Conservation (phyloP, 164 flowering plant species). For the Pachysandra terminalis region DNA sequence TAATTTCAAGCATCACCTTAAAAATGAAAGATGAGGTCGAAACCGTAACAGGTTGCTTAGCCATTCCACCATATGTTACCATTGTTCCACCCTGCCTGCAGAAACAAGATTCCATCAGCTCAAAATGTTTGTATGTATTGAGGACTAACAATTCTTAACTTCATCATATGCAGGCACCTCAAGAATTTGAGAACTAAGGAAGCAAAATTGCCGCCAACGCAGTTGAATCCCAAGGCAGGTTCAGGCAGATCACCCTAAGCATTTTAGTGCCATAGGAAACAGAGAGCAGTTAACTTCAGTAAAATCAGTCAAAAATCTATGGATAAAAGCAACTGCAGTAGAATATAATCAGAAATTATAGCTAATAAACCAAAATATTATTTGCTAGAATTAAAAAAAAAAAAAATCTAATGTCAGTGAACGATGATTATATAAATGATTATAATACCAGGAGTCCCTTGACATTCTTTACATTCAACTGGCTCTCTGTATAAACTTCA, state of each 20-base stretch:
- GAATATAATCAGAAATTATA: constrained; percentile 3
- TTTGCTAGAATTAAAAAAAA: neutral
- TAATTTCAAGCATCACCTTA: constrained; percentile 49
- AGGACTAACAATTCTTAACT: neutral
- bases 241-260: constrained; percentile 64
- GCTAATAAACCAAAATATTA: neutral
- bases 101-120: constrained; percentile 9
- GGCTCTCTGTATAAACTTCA: constrained; percentile 78
- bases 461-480: constrained; percentile 71
- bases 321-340: neutral
- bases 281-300: neutral
- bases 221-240: constrained; percentile 86
- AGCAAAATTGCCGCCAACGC: constrained; percentile 94
- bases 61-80: constrained; percentile 99
- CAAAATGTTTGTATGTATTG: neutral
- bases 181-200: constrained; percentile 79
- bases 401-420: neutral
- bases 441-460: constrained; percentile 73
- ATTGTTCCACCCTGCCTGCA: constrained; percentile 92
- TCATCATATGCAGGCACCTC: constrained; percentile 37
- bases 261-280: constrained; percentile 9
- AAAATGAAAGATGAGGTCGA: constrained; percentile 94
- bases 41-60: constrained; percentile 87
- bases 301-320: neutral
- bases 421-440: neutral